Base-by-base conservation (phyloP, 768 basidiomycete genomes). In the Mycena rebaudengoi region DNA sequence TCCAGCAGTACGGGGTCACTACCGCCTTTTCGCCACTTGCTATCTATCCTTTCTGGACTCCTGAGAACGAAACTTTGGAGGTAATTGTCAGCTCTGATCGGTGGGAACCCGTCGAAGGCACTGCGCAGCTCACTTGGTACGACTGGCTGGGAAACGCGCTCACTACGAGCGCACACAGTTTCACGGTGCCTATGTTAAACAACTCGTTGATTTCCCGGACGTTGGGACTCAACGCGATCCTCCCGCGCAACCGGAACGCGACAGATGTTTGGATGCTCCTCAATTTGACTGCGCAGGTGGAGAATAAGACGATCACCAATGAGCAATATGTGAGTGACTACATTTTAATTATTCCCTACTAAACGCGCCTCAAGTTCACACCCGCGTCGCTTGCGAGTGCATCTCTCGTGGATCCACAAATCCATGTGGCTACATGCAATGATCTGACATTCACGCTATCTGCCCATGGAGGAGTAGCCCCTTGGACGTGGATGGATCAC, bases 401-500 rank as follows among this genome's bases (percentile, higher is more conserved):
- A 0, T 67, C 74, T n/a, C 77, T 87, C 8, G 72, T 84, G 13
- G 85, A 88, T 58, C 87, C 87, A 0, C n/a, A 78, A 62, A 84
- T 88, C 43, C 62, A 70, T 0, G 58, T 86, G 7, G 76, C 69
- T 0, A 55, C 70, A 11, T 62, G 67, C 1, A 50, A 70, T 6
- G 70, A 82, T 62, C 68, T 83, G 52, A 82, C 80, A 0, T 87
- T 88, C 69, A 83, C 80, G 2, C 70, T 88, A 5, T 85, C 85
- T 4, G 86, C 86, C 2, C 71, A 73, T 43, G 82, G 83, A 13
- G 87, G 86, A 1, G 86, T 88, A 5, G 86, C 82, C 0, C 75
- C 81, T 0, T 88, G 85, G 83, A 83, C 86, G 6, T 88, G 86
- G 86, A 74, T 88, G 1, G 87, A 88, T 55, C 86, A 88, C 71